These are phyloP conservation scores for Spergularia azorica DNA, from an alignment of 179 eudicot species.

Conservation along the genomic window DNA sequence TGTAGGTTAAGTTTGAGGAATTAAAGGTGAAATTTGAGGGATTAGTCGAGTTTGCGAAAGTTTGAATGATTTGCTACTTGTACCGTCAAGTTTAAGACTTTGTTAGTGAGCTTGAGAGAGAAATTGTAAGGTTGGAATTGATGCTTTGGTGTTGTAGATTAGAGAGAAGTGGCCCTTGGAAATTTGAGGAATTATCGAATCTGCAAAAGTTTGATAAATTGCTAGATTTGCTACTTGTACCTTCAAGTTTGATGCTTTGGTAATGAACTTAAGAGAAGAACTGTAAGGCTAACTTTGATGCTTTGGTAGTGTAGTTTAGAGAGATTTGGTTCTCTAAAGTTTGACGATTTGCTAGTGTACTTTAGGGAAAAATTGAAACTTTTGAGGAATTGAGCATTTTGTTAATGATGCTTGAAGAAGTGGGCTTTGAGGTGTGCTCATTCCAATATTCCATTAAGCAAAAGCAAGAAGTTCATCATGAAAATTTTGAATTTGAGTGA, in stretches of 20 bases:
- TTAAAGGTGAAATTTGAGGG: background rate
- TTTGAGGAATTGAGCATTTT: background rate
- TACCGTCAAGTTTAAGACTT: too few relatives aligned
- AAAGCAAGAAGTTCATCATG: too few relatives aligned
- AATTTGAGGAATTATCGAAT: too few relatives aligned
- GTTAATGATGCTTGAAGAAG: background rate
- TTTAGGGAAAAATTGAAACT: background rate
- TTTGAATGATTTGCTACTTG: background rate
- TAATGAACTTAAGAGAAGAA: background rate
- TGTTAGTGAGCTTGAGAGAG: too few relatives aligned
- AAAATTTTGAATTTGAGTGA: background rate
- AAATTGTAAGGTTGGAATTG: too few relatives aligned
- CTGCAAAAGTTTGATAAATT: background rate
- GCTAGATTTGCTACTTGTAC: background rate
- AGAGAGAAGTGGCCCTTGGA: too few relatives aligned
- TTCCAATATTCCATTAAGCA: background rate
- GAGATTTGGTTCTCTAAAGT: background rate
- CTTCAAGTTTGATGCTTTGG: background rate
- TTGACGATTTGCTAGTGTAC: background rate
- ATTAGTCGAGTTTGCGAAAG: background rate
- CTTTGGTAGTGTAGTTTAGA: background rate
- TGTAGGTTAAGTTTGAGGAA: too few relatives aligned
- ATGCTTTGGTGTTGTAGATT: too few relatives aligned
- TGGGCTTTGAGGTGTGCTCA: background rate
- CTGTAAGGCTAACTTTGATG: background rate